Base-by-base conservation (phyloP, 257 asterid genomes). In the Penstemon eatonii region DNA sequence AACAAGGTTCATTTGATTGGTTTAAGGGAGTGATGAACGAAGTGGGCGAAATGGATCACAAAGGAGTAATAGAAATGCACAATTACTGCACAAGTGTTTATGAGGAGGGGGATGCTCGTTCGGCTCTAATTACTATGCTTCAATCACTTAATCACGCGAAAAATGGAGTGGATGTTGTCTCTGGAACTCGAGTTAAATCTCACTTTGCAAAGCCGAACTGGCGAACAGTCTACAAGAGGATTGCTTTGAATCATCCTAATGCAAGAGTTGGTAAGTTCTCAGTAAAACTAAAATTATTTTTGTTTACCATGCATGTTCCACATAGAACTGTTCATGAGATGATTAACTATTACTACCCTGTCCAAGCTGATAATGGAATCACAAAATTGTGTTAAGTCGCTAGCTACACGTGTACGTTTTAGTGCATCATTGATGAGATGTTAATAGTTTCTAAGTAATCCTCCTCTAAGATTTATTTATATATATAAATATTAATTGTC, bases 171-270 rank as follows among this genome's bases (percentile, higher is more conserved):
- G 98, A 91, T 59, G 36, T 91, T 43, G 94, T 91, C 6, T 91
- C 98, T 0, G 96, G 98, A 1, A 89, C 96, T 15, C 75, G 89
- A 52, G 96, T 91, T 43, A 91, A 84, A 82, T 89, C 96, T 1
- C 98, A 91, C 72, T 91, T 91, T 71, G 96, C 95, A 61, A 91
- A 83, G 86, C 98, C 98, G 6, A 85, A 85, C 54, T 91, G 98
- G 98, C 76, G 90, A 8, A 63, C 79, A 0, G 98, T 91, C 59
- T 91, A 84, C 84, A 85, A 87, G 73, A 81, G 90, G 37, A 83
- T 91, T 55, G 88, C 98, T 33, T 78, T 82, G 64, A 85, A 84
- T 69, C 98, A 91, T 77, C 81, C 93, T 4, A 59, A 70, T 13
- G 40, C 73, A 47, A 78, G 77, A 80, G 86, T 91, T 54, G 98